Evolutionary conservation across 495 filamentous ascomycete genomes (phyloP).

Genomic region (Darksidea phi): DNA sequence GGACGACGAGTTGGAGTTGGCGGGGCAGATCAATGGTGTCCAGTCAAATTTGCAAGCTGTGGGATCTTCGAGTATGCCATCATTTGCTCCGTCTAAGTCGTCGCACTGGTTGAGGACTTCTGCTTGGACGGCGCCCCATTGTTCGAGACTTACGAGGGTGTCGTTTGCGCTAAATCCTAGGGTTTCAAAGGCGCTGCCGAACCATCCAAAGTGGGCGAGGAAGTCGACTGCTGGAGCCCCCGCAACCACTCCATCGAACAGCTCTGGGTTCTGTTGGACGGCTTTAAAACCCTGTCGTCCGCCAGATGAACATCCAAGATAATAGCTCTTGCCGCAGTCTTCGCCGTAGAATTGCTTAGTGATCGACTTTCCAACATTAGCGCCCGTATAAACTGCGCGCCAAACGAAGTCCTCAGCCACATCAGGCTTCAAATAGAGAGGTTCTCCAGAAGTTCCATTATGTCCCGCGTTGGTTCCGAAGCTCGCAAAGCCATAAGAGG

Average conservation of each 20-base stretch:
- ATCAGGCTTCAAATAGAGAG: slow-evolving; percentile 6
- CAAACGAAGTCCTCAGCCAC: slow-evolving; percentile 16
- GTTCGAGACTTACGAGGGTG: not conserved
- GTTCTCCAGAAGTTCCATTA: slow-evolving; percentile 7
- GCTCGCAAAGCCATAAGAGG: slow-evolving; percentile 5
- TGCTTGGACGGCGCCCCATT: slow-evolving; percentile 2
- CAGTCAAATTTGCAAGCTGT: slow-evolving; percentile 5
- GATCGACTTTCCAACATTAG: slow-evolving; percentile 1
- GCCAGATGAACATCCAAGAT: slow-evolving; percentile 16
- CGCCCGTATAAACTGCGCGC: slow-evolving; percentile 6
- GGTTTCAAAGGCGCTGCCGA: not conserved
- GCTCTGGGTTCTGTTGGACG: slow-evolving; percentile 11
- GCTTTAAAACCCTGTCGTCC: slow-evolving; percentile 23
- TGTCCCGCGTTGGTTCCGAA: slow-evolving; percentile 9
- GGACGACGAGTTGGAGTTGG: not conserved
- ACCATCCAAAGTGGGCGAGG: not conserved
- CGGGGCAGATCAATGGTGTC: not conserved
- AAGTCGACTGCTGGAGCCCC: slow-evolving; percentile 12
- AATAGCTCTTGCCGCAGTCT: slow-evolving; percentile 9
- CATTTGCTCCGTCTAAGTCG: slow-evolving; percentile 10
- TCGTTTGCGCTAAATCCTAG: not conserved
- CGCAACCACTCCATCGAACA: slow-evolving; percentile 19
- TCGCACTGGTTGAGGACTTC: slow-evolving; percentile 18
- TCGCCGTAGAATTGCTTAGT: slow-evolving; percentile 13
- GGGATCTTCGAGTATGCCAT: slow-evolving; percentile 17